These are phyloP conservation scores for Poa pratensis DNA, from an alignment of 176 grass and related monocot genomes.

Conservation along the genomic window DNA sequence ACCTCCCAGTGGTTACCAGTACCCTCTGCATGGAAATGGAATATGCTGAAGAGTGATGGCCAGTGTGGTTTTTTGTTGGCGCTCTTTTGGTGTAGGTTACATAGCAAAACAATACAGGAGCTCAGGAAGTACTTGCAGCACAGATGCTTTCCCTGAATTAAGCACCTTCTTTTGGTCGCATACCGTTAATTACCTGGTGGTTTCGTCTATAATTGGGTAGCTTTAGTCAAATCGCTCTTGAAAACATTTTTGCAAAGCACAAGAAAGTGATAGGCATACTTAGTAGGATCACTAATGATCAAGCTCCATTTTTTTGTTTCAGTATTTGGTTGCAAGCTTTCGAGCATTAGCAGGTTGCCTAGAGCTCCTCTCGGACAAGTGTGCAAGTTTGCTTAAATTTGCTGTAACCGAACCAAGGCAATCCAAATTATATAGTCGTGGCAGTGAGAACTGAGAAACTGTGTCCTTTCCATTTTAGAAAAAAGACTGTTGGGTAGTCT, in stretches of 20 bases:
- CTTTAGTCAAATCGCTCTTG: not conserved
- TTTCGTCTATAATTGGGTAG: not conserved
- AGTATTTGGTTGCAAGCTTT: not conserved
- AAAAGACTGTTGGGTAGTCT: no score
- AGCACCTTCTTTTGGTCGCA: not conserved
- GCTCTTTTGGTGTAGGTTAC: not conserved
- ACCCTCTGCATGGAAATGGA: not conserved
- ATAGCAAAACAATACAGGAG: not conserved
- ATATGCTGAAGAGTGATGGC: slow-evolving; percentile 17
- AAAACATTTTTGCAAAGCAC: not conserved
- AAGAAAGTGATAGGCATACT: not conserved
- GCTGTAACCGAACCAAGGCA: no score
- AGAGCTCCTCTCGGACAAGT: not conserved
- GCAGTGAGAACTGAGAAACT: no score
- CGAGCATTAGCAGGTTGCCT: not conserved
- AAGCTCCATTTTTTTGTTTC: not conserved
- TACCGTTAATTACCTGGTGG: not conserved
- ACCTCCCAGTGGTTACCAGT: slow-evolving; percentile 10
- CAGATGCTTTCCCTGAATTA: not conserved
- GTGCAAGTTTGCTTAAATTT: no score
- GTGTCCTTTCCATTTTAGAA: no score
- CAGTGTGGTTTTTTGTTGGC: not conserved
- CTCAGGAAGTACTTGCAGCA: not conserved
- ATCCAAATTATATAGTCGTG: no score
- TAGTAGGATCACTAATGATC: not conserved